Evolutionary conservation across 1,139 yeast genomes (phyloP).

Genomic region (Yamadazyma mexicana): DNA sequence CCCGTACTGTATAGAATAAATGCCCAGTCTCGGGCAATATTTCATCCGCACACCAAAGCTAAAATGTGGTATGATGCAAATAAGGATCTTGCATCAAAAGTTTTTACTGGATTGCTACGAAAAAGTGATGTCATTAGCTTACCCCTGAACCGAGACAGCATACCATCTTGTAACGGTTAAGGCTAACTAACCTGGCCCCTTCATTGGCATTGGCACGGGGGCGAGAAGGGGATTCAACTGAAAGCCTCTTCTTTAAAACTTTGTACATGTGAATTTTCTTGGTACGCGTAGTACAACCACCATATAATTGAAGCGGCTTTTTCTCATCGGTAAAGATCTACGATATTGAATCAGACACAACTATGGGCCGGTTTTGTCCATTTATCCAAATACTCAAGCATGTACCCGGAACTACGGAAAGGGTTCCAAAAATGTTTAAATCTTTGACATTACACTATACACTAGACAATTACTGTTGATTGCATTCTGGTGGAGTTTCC

Average conservation of each 20-base stretch:
- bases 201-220: no score
- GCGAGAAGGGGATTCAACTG: no score
- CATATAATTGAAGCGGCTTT: no score
- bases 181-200: no score
- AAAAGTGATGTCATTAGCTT: constrained; percentile 1
- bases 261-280: neutral
- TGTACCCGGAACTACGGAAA: no score
- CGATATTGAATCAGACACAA: no score
- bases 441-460: neutral
- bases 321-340: no score
- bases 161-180: no score
- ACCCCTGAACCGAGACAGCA: neutral
- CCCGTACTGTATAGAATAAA: neutral
- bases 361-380: neutral
- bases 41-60: neutral
- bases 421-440: no score
- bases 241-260: neutral
- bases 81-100: neutral
- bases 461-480: constrained; percentile 51
- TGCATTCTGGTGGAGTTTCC: constrained; percentile 82
- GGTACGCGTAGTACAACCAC: no score
- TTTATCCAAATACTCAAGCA: neutral
- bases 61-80: neutral
- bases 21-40: neutral
- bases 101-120: neutral